Percentiles rank a stretch among this genome's conserved stretches.
Evolutionary conservation across 2,329 filamentous ascomycete genomes (phyloP).

Genomic region (Xylaria sp.): DNA sequence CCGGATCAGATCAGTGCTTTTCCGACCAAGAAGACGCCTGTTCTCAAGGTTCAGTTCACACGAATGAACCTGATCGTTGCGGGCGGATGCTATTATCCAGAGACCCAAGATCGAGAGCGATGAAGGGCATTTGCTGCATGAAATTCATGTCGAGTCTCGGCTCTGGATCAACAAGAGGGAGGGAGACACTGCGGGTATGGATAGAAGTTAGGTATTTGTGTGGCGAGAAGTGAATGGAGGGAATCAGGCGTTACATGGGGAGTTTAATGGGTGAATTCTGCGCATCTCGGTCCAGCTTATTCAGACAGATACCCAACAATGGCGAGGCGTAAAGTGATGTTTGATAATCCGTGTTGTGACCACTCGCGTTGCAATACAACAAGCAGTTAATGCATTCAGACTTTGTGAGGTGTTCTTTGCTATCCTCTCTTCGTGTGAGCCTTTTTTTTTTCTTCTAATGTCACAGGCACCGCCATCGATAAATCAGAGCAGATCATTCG

Average conservation of each 20-base stretch:
- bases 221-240: not conserved
- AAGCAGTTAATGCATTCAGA: not conserved
- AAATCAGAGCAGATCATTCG: not conserved
- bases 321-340: slow-evolving; percentile 1
- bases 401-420: not conserved
- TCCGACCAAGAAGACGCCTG: slow-evolving; percentile 90
- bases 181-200: too few relatives aligned
- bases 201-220: too few relatives aligned
- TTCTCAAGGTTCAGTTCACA: slow-evolving; percentile 90
- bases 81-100: slow-evolving; percentile 63
- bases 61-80: slow-evolving; percentile 91
- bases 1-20: slow-evolving; percentile 94
- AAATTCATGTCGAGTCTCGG: not conserved
- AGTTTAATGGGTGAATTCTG: slow-evolving; percentile 11
- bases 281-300: not conserved
- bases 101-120: slow-evolving; percentile 32
- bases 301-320: slow-evolving; percentile 18
- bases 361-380: not conserved
- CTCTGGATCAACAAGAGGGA: too few relatives aligned
- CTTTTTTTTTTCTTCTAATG: not conserved
- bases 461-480: not conserved
- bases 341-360: not conserved
- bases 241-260: slow-evolving; percentile 8
- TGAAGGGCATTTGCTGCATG: slow-evolving; percentile 9
- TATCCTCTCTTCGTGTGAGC: not conserved